These are phyloP conservation scores for Barbarea vulgaris DNA, from an alignment of 345 rosid genomes.

Conservation along the genomic window DNA sequence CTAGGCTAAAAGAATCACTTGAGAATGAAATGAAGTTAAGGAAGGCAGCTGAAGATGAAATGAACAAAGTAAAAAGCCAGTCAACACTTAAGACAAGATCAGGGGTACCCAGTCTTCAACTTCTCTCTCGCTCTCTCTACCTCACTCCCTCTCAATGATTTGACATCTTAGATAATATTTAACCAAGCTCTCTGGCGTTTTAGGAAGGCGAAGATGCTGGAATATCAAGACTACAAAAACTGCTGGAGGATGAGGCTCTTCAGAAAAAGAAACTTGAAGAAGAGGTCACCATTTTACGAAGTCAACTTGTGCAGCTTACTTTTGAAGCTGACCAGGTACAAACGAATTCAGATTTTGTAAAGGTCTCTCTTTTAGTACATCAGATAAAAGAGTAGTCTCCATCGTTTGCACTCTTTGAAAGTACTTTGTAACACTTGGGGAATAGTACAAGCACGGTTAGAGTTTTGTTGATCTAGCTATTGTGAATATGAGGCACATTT, in stretches of 20 bases:
- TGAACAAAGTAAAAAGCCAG: conserved; percentile 65
- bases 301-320: conserved; percentile 83
- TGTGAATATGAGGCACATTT: conserved; percentile 9
- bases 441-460: neutral
- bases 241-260: conserved; percentile 74
- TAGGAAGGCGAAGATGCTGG: conserved; percentile 74
- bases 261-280: conserved; percentile 87
- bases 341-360: neutral
- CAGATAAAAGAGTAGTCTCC: conserved; percentile 13
- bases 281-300: conserved; percentile 68
- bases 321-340: conserved; percentile 95
- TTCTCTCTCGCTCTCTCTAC: conserved; percentile 11
- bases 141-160: conserved; percentile 10
- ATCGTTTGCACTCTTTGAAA: conserved; percentile 2
- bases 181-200: conserved; percentile 36
- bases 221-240: conserved; percentile 66
- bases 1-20: conserved; percentile 59
- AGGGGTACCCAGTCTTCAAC: conserved; percentile 57
- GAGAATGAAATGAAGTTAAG: conserved; percentile 68
- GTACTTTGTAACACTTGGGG: neutral
- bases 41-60: conserved; percentile 86
- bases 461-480: conserved; percentile 1
- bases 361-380: conserved; percentile 1
- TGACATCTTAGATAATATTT: conserved; percentile 16
- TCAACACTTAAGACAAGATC: conserved; percentile 52